Conservation (phyloP, 2,329 filamentous ascomycete genomes). For the Diaporthe sp. region DNA sequence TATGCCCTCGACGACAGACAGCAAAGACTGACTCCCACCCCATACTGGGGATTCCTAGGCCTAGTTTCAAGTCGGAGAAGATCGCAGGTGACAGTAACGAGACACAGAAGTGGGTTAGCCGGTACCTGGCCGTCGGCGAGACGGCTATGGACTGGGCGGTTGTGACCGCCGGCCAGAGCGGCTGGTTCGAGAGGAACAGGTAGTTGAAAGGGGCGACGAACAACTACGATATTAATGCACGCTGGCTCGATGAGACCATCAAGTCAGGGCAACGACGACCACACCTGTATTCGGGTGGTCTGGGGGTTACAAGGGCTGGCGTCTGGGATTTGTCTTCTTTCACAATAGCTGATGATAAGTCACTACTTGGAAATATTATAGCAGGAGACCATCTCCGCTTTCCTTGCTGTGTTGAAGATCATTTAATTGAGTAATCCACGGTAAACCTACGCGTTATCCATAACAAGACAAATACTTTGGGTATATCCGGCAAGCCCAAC, state of each 20-base stretch:
- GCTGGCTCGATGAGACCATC: not conserved
- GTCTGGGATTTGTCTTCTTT: slow-evolving; percentile 4
- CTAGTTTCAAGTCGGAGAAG: slow-evolving; percentile 89
- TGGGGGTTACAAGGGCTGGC: not conserved
- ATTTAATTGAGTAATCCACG: not conserved
- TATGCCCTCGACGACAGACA: not conserved
- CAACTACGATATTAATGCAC: not conserved
- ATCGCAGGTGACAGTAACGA: slow-evolving; percentile 84
- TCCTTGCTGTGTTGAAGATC: not conserved
- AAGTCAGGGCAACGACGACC: not conserved
- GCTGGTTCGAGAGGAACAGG: slow-evolving; percentile 92
- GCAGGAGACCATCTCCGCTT: slow-evolving; percentile 17
- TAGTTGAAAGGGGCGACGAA: slow-evolving; percentile 52
- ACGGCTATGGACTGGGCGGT: slow-evolving; percentile 99
- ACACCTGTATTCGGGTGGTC: not conserved
- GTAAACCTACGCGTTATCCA: not conserved
- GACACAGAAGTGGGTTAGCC: slow-evolving; percentile 88
- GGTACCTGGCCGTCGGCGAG: slow-evolving; percentile 94
- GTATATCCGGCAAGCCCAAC: slow-evolving; percentile 21
- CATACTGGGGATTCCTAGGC: slow-evolving; percentile 61
- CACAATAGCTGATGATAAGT: not conserved
- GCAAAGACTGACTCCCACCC: slow-evolving; percentile 58
- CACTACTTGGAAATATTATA: not conserved
- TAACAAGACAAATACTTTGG: not conserved
- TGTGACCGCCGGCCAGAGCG: slow-evolving; percentile 87